Percentiles rank a stretch among this genome's conserved stretches.
These are phyloP conservation scores for Cicer pinnatifidum DNA, from an alignment of 306 rosid genomes.

Conservation along the genomic window DNA sequence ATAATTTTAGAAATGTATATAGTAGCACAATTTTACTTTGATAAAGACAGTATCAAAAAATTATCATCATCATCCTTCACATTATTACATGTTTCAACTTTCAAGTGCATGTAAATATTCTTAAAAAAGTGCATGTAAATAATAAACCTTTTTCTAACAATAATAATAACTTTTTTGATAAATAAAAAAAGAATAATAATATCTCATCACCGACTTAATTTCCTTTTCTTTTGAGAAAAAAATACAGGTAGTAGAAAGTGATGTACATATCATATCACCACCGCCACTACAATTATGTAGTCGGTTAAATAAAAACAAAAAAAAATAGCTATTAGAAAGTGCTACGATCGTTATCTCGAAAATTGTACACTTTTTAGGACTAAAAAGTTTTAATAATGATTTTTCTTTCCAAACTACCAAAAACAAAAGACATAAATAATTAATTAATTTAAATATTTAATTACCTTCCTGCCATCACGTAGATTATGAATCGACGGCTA, in stretches of 20 bases:
- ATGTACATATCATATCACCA: slow-evolving; percentile 36
- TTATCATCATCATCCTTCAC: background rate
- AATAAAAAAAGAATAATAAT: background rate
- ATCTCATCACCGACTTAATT: slow-evolving; percentile 36
- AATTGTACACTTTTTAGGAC: background rate
- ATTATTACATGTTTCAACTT: slow-evolving; percentile 2
- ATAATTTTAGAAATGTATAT: background rate
- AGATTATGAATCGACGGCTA: slow-evolving; percentile 60
- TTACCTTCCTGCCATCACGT: slow-evolving; percentile 93
- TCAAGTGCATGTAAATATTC: slow-evolving; percentile 7
- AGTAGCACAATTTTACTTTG: slow-evolving; percentile 13
- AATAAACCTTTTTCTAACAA: background rate
- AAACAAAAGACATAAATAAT: background rate
- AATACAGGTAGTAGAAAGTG: too few relatives aligned
- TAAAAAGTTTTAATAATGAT: background rate
- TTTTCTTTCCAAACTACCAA: background rate
- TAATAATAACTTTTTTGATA: slow-evolving; percentile 1
- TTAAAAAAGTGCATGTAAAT: slow-evolving; percentile 16
- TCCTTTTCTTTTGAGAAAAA: background rate
- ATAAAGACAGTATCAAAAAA: background rate
- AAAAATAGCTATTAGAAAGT: background rate
- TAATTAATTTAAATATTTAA: background rate
- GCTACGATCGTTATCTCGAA: slow-evolving; percentile 38
- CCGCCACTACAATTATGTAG: slow-evolving; percentile 29
- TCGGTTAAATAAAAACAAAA: slow-evolving; percentile 42